phyloP scores from a whole-genome alignment of 106 monocot genomes.

The Apostasia shenzhenica region DNA sequence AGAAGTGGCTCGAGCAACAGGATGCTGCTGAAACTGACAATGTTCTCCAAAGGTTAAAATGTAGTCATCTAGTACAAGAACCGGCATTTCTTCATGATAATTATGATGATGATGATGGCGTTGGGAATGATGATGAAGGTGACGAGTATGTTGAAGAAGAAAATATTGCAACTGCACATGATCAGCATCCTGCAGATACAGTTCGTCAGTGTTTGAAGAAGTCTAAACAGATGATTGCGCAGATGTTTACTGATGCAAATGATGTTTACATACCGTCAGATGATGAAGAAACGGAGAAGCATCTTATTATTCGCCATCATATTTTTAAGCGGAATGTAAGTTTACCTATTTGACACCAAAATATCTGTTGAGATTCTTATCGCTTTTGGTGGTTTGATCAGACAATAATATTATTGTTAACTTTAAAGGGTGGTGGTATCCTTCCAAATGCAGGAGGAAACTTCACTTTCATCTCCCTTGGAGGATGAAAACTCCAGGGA shows the following conservation, averaged over 20 bases:
- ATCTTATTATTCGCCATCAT: conserved; percentile 42
- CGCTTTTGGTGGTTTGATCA: not conserved
- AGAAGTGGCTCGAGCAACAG: conserved; percentile 89
- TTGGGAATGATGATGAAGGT: conserved; percentile 38
- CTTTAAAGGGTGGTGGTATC: not conserved
- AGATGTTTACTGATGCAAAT: conserved; percentile 71
- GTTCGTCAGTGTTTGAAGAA: conserved; percentile 28
- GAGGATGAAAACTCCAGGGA: conserved; percentile 70
- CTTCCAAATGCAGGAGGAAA: conserved; percentile 19
- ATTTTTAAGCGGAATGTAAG: conserved; percentile 57
- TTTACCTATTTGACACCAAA: not conserved
- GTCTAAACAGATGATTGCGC: conserved; percentile 65
- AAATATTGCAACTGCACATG: conserved; percentile 14
- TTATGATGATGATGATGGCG: conserved; percentile 24
- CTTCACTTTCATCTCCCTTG: conserved; percentile 38
- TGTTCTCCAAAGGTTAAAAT: conserved; percentile 60
- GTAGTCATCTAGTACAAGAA: conserved; percentile 19
- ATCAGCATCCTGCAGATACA: conserved; percentile 18
- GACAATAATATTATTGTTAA: not conserved
- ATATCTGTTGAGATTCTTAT: no score
- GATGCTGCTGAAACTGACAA: conserved; percentile 80
- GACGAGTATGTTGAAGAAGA: conserved; percentile 22
- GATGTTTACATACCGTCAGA: conserved; percentile 71
- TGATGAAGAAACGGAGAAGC: conserved; percentile 76
- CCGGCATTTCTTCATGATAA: conserved; percentile 13